Conservation (phyloP, 1,284 basidiomycete species). For the Pseudozyma pruni region DNA sequence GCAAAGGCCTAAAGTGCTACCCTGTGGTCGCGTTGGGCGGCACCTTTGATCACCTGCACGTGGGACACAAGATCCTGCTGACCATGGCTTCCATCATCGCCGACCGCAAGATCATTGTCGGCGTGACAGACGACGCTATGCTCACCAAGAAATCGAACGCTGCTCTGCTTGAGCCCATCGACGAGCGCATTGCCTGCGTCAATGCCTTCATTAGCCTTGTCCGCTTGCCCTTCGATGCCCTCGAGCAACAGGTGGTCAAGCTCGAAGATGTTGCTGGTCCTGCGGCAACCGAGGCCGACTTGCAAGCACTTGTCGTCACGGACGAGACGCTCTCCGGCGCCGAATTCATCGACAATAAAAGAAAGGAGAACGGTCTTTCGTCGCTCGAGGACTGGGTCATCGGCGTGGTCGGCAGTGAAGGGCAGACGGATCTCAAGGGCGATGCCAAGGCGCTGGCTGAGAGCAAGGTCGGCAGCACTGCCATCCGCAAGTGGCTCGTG, state of each 20-base stretch:
- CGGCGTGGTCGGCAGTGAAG: slow-evolving; percentile 56
- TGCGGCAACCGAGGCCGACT: slow-evolving; percentile 55
- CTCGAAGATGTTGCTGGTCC: slow-evolving; percentile 63
- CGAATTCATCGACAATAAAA: slow-evolving; percentile 51
- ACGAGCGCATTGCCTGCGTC: slow-evolving; percentile 61
- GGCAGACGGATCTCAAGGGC: slow-evolving; percentile 55
- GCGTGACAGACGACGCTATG: slow-evolving; percentile 80
- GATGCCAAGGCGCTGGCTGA: slow-evolving; percentile 56
- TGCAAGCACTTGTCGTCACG: slow-evolving; percentile 61
- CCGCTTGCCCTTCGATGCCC: slow-evolving; percentile 18
- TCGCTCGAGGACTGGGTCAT: slow-evolving; percentile 56
- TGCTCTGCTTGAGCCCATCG: slow-evolving; percentile 77
- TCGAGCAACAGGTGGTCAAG: slow-evolving; percentile 53
- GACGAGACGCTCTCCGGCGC: slow-evolving; percentile 64
- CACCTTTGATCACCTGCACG: slow-evolving; percentile 97
- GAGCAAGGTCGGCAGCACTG: slow-evolving; percentile 65
- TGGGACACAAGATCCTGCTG: slow-evolving; percentile 95
- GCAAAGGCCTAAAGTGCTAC: slow-evolving; percentile 26
- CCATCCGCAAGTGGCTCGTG: slow-evolving; percentile 61
- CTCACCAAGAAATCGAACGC: slow-evolving; percentile 80
- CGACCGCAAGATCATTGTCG: slow-evolving; percentile 82
- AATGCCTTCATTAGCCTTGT: slow-evolving; percentile 55
- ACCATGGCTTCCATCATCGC: slow-evolving; percentile 89
- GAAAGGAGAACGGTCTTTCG: slow-evolving; percentile 46
- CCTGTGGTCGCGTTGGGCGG: slow-evolving; percentile 73